Percentiles rank a stretch among this genome's conserved stretches.
phyloP scores from a whole-genome alignment of 768 basidiomycete genomes.

The Floccularia luteovirens region DNA sequence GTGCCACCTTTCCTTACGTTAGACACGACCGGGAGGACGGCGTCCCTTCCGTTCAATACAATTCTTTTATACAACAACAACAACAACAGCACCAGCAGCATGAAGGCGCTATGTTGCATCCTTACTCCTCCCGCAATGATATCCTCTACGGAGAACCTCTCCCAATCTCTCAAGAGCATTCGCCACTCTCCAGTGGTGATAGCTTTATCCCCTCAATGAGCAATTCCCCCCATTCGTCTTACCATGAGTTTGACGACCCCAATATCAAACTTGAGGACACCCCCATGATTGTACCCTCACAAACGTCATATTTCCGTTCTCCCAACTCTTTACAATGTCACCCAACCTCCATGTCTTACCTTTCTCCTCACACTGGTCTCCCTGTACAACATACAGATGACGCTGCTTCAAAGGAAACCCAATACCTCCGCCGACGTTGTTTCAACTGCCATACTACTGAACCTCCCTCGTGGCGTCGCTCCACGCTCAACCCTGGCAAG shows the following conservation, averaged over 20 bases:
- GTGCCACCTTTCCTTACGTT: slow-evolving; percentile 73
- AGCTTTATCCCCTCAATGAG: slow-evolving; percentile 27
- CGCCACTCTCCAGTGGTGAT: slow-evolving; percentile 19
- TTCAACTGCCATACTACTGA: slow-evolving; percentile 92
- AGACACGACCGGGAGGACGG: slow-evolving; percentile 59
- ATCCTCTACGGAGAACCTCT: slow-evolving; percentile 25
- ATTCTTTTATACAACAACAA: slow-evolving; percentile 34
- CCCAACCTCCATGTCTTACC: slow-evolving; percentile 28
- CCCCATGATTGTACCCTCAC: slow-evolving; percentile 58
- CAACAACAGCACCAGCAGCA: slow-evolving; percentile 31
- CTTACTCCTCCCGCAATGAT: slow-evolving; percentile 23
- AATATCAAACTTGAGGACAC: slow-evolving; percentile 64
- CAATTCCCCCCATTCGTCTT: slow-evolving; percentile 33
- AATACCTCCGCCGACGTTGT: slow-evolving; percentile 81
- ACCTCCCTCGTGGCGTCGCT: slow-evolving; percentile 83
- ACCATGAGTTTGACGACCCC: slow-evolving; percentile 40
- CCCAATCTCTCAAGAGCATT: slow-evolving; percentile 16
- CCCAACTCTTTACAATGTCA: slow-evolving; percentile 15
- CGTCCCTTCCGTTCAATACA: slow-evolving; percentile 28
- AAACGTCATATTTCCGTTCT: slow-evolving; percentile 36
- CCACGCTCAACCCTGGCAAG: slow-evolving; percentile 84
- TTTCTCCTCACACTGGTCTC: slow-evolving; percentile 39
- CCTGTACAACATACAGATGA: slow-evolving; percentile 87
- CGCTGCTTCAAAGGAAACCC: slow-evolving; percentile 85
- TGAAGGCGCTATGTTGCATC: slow-evolving; percentile 9